A percentile compares a stretch with the other conserved stretches of the same genome.
Conservation (phyloP, 140 eudicot genomes). For the Senecio squalidus region DNA sequence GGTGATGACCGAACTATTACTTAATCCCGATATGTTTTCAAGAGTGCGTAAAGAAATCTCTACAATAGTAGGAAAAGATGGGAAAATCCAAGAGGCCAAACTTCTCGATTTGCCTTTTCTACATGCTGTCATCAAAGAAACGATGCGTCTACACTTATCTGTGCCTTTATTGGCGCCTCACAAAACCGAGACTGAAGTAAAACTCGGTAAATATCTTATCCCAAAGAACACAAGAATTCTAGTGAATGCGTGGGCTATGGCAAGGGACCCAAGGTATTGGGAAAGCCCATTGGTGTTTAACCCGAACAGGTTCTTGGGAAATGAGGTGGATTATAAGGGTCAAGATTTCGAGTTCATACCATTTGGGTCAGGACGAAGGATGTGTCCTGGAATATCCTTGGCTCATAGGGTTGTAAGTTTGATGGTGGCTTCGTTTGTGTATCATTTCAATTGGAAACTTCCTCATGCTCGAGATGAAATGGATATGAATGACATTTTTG, state of each 20-base stretch:
- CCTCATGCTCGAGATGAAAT: constrained; percentile 18
- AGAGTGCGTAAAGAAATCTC: not conserved
- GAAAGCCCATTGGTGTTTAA: not conserved
- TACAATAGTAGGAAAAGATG: not conserved
- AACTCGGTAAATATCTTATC: not conserved
- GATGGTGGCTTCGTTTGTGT: not conserved
- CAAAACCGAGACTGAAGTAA: not conserved
- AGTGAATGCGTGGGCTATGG: not conserved
- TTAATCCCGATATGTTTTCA: not conserved
- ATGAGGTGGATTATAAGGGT: not conserved
- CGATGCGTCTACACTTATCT: not conserved
- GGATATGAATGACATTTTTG: constrained; percentile 38
- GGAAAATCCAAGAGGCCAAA: not conserved
- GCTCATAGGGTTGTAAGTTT: not conserved
- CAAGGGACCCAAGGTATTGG: not conserved
- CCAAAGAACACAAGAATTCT: not conserved
- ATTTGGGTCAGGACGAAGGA: not conserved
- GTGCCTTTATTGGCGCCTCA: not conserved
- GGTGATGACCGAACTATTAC: constrained; percentile 4
- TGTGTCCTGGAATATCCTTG: not conserved
- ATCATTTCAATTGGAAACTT: not conserved
- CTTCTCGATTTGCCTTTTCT: not conserved
- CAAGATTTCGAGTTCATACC: not conserved
- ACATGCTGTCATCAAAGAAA: not conserved
- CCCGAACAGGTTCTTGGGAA: not conserved